Base-by-base conservation (phyloP, 2,329 filamentous ascomycete species). In the Zymoseptoria ardabiliae region DNA sequence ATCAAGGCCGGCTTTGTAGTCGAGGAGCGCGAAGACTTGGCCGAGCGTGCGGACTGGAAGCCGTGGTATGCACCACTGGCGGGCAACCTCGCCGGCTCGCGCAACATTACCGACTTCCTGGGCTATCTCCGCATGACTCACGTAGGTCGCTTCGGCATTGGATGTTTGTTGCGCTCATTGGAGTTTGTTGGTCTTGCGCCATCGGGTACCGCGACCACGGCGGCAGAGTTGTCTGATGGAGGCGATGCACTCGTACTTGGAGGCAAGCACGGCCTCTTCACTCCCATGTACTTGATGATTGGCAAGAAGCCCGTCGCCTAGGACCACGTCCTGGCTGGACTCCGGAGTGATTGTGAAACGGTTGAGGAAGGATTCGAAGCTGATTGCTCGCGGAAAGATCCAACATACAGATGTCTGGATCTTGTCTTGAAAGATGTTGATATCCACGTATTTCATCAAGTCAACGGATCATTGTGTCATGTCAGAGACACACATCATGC, bases 221-320 rank as follows among this genome's bases (percentile, higher is more conserved):
- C 91, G 9, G 89, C 97, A 76, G 91, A 89, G 70, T 78, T 97
- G 69, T 91, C 89, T 4, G 72, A 86, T 59, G 92, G 90, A 45
- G 92, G 85, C 9, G 93, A 97, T 76, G 89, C 85, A 69, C 79
- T 97, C 55, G 92, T 97, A 22, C 90, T 89, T 54, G 93, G 93
- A 76, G 93, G 87, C 41, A 84, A 85, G 74, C 82, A 93, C 78
- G 89, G 96, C 75, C 83, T 97, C 19, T 97, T 97, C 78, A 97
- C 93, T 0, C 93, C 93, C 58, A 97, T 97, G 93, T 97, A 96
- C 79, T 80, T 97, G 72, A 97, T 97, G 90, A 85, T 97, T 61
- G 93, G 86, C 63, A 86, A 90, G 77, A 97, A 97, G 82, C 91
- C 93, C 21, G 59, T 53, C 28, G 51, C 21, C 7, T 45, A 7